Evolutionary conservation across 2,329 filamentous ascomycete species (phyloP).

Genomic region (Xylariaceae sp.): DNA sequence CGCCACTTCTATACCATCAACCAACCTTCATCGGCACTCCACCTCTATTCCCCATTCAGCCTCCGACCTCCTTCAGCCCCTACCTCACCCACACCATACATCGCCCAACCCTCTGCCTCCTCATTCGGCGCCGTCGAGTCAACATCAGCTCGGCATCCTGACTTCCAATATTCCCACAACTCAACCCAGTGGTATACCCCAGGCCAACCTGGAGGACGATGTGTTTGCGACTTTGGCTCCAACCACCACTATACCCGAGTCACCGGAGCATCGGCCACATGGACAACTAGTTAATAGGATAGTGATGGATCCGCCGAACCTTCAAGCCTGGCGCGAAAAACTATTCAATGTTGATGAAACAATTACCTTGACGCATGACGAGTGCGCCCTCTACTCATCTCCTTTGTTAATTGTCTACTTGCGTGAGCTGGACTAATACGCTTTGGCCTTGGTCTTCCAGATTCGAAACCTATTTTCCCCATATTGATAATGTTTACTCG

Average conservation of each 20-base stretch:
- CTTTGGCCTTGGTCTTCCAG: conserved; percentile 47
- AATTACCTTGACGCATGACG: conserved; percentile 74
- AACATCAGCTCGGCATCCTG: conserved; percentile 56
- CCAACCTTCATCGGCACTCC: conserved; percentile 33
- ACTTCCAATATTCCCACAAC: conserved; percentile 36
- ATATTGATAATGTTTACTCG: conserved; percentile 85
- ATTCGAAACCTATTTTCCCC: conserved; percentile 82
- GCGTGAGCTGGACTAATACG: conserved; percentile 26
- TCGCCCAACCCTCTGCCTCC: conserved; percentile 43
- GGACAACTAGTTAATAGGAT: conserved; percentile 63
- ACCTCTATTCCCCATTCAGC: conserved; percentile 27
- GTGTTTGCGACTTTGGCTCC: conserved; percentile 37
- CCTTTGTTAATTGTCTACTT: conserved; percentile 1
- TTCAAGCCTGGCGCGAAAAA: conserved; percentile 72
- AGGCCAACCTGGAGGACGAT: conserved; percentile 48
- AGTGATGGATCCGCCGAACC: conserved; percentile 70
- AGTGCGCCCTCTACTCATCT: conserved; percentile 59
- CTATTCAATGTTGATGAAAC: conserved; percentile 78
- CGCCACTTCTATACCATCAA: conserved; percentile 26
- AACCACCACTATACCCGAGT: conserved; percentile 38
- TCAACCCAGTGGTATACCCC: conserved; percentile 23
- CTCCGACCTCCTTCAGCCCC: conserved; percentile 32
- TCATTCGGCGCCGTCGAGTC: conserved; percentile 41
- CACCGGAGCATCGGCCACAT: conserved; percentile 52
- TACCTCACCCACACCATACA: conserved; percentile 31